Base-by-base conservation (phyloP, 2,329 filamentous ascomycete species). In the Aplosporella prunicola region DNA sequence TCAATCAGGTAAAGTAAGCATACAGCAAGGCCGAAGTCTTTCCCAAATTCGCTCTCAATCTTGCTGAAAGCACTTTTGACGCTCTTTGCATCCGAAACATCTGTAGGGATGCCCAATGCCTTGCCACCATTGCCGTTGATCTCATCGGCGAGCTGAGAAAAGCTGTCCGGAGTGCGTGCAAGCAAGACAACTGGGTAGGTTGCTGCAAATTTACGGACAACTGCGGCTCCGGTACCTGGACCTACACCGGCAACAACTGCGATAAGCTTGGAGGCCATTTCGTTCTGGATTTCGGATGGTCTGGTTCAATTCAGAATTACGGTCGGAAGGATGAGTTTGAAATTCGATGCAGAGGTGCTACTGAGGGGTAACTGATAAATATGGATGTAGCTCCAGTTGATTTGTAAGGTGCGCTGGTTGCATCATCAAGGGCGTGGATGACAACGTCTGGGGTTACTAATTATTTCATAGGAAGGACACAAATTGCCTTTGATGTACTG, bases 131-230 rank as follows among this genome's bases (percentile, higher is more conserved):
- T 56, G 5, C 62, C 55, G 40, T 77, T 77, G 61, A 91, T 86
- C 47, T 85, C 80, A 3, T 70, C 55, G 5, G 82, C 78, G 3
- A 85, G 68, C n/a, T 67, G 61, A 39, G 74, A 67, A 60, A 78
- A 85, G 56, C 70, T 82, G 27, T 74, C 69, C 0, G 77, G 68
- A 11, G 66, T 76, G 33, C 83, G 78, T 9, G 83, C 76, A n/a
- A 89, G 71, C 1, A 89, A 67, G 2, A 83, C 79, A 1, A 89
- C 79, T 0, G 81, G 75, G 52, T 89, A 91, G 7, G 70, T 51
- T 43, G 76, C 52, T 20, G 72, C 71, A 48, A 80, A 80, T 41
- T 66, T 70, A 39, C 73, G 67, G 20, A 76, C 75, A 10, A 80
- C 68, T 2, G 72, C 66, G 10, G 74, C 74, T 17, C 76, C 76